These are phyloP conservation scores for Glaciozyma martinii DNA, from an alignment of 768 basidiomycete genomes.

Conservation along the genomic window DNA sequence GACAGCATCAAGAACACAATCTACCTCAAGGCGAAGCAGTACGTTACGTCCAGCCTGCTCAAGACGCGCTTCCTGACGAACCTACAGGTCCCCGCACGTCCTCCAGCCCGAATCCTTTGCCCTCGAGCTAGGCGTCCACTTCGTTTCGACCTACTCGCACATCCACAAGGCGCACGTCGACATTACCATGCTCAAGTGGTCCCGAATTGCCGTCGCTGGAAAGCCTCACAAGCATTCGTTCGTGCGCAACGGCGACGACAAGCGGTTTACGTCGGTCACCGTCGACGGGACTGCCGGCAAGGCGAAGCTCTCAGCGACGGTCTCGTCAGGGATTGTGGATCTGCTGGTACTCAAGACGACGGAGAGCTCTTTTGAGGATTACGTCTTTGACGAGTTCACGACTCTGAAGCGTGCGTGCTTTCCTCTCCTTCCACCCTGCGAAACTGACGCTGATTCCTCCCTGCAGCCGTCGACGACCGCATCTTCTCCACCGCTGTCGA, in stretches of 20 bases:
- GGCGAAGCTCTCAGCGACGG: conserved; percentile 53
- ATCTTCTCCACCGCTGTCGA: conserved; percentile 86
- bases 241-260: conserved; percentile 82
- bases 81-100: conserved; percentile 82
- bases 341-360: conserved; percentile 69
- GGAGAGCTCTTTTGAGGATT: conserved; percentile 73
- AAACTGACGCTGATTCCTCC: neutral
- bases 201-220: conserved; percentile 45
- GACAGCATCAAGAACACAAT: conserved; percentile 58
- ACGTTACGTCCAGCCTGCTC: no score
- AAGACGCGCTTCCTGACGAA: no score
- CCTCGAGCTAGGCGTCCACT: conserved; percentile 71
- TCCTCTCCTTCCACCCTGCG: neutral
- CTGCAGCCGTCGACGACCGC: conserved; percentile 63
- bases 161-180: conserved; percentile 30
- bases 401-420: conserved; percentile 21
- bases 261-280: conserved; percentile 47
- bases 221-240: conserved; percentile 70
- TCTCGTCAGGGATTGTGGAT: conserved; percentile 41
- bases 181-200: conserved; percentile 57
- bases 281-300: conserved; percentile 57
- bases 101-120: conserved; percentile 77
- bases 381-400: conserved; percentile 59
- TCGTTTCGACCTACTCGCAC: conserved; percentile 60
- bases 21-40: conserved; percentile 55